Evolutionary conservation across 2,329 filamentous ascomycete species (phyloP).

Genomic region (Teratosphaeria destructans): DNA sequence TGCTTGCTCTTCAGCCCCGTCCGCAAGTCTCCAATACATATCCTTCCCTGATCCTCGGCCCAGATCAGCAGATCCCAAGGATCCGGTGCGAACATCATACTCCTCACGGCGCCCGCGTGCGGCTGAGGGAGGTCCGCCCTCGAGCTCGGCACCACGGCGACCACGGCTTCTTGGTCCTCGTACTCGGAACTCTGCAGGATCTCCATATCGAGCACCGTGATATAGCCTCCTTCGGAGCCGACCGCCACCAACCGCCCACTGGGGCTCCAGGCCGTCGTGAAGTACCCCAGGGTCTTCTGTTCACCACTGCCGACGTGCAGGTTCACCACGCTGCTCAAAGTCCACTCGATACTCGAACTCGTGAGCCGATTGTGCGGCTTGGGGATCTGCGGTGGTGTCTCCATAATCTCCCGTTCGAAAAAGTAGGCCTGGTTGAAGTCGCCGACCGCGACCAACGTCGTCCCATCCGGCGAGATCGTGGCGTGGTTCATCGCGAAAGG

Average conservation of each 20-base stretch:
- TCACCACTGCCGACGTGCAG: conserved; percentile 31
- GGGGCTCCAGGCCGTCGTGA: conserved; percentile 66
- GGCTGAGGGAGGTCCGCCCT: conserved; percentile 48
- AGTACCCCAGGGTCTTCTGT: conserved; percentile 46
- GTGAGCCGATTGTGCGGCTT: conserved; percentile 29
- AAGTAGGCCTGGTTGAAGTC: conserved; percentile 83
- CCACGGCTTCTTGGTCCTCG: conserved; percentile 50
- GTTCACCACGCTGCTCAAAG: conserved; percentile 29
- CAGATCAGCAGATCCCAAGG: conserved; percentile 86
- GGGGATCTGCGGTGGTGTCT: conserved; percentile 25
- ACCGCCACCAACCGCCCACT: conserved; percentile 63
- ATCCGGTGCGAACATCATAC: conserved; percentile 84
- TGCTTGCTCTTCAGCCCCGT: conserved; percentile 58
- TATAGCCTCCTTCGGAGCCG: conserved; percentile 69
- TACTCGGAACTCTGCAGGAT: conserved; percentile 26
- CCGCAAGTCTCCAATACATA: conserved; percentile 65
- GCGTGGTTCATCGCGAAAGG: conserved; percentile 87
- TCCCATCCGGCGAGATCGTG: conserved; percentile 82
- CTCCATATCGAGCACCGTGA: conserved; percentile 60
- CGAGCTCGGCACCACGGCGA: conserved; percentile 70
- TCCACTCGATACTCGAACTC: conserved; percentile 29
- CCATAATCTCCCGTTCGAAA: conserved; percentile 46
- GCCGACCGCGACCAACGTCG: conserved; percentile 69
- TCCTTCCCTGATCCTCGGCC: conserved; percentile 74
- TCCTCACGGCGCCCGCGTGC: conserved; percentile 64